Percentiles rank a stretch among this genome's conserved stretches.
These are phyloP conservation scores for Rubus parviflorus DNA, from an alignment of 306 rosid genomes.

Conservation along the genomic window DNA sequence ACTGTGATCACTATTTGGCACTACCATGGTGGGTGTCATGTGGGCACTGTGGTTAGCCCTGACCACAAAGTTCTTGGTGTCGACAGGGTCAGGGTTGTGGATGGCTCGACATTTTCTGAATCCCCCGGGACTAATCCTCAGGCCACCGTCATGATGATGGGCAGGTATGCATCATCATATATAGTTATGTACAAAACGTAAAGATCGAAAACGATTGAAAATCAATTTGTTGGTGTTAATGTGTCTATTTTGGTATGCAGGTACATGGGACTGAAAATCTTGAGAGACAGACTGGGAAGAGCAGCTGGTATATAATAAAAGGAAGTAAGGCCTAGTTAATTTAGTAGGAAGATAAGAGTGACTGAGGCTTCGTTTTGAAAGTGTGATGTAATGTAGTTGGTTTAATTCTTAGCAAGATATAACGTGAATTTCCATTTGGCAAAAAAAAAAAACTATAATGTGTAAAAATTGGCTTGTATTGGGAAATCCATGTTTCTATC, in stretches of 20 bases:
- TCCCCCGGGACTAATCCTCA: constrained; percentile 99
- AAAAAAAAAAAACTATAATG: constrained; percentile 21
- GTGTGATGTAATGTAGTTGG: constrained; percentile 30
- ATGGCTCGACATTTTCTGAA: constrained; percentile 72
- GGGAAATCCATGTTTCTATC: background rate
- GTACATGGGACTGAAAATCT: constrained; percentile 92
- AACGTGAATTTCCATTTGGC: background rate
- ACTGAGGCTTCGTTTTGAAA: constrained; percentile 24
- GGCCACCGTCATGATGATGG: constrained; percentile 96
- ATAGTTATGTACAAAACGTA: background rate
- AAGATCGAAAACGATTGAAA: background rate
- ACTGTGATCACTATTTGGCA: constrained; percentile 96
- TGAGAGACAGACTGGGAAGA: constrained; percentile 64
- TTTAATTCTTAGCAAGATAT: constrained; percentile 37
- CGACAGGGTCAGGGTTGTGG: constrained; percentile 65
- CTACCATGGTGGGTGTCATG: constrained; percentile 93
- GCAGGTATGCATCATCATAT: constrained; percentile 51
- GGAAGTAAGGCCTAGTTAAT: constrained; percentile 6
- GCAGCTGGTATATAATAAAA: constrained; percentile 54
- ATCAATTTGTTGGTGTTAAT: background rate
- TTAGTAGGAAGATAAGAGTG: constrained; percentile 24
- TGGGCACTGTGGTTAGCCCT: constrained; percentile 65
- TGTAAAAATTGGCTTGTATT: constrained; percentile 26
- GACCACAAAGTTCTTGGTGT: constrained; percentile 73
- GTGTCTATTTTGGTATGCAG: constrained; percentile 42